Conservation (phyloP, 2,329 filamentous ascomycete genomes). For the Helicocarpus griseus region DNA sequence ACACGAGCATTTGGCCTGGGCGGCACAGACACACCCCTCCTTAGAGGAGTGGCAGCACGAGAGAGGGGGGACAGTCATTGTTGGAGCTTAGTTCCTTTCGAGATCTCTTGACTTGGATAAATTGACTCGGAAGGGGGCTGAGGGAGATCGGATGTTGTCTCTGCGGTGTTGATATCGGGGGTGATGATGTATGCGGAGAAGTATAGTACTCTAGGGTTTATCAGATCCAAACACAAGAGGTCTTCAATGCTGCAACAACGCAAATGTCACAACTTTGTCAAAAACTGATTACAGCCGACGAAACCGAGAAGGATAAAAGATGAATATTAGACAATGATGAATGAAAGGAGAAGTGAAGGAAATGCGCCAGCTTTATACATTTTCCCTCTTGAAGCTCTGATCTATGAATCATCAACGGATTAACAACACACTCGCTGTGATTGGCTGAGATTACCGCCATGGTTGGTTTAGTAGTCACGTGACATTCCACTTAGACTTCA, state of each 20-base stretch:
- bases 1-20: constrained; percentile 67
- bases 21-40: constrained; percentile 47
- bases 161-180: not conserved
- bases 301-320: too few relatives aligned
- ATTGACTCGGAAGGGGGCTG: not conserved
- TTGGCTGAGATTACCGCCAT: not conserved
- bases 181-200: not conserved
- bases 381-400: too few relatives aligned
- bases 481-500: not conserved
- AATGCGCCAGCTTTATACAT: too few relatives aligned
- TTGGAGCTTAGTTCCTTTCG: not conserved
- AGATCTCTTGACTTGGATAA: not conserved
- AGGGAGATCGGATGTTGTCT: not conserved
- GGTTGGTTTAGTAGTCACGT: not conserved
- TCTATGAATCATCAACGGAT: not conserved
- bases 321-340: too few relatives aligned
- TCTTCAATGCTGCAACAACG: too few relatives aligned
- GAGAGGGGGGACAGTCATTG: constrained; percentile 37
- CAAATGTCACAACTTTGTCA: too few relatives aligned
- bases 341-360: too few relatives aligned
- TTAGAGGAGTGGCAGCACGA: constrained; percentile 52
- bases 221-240: too few relatives aligned
- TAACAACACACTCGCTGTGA: not conserved
- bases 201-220: not conserved
- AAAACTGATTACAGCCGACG: too few relatives aligned